phyloP scores from a whole-genome alignment of 208 protist genomes.

The Phytomonas francai region DNA sequence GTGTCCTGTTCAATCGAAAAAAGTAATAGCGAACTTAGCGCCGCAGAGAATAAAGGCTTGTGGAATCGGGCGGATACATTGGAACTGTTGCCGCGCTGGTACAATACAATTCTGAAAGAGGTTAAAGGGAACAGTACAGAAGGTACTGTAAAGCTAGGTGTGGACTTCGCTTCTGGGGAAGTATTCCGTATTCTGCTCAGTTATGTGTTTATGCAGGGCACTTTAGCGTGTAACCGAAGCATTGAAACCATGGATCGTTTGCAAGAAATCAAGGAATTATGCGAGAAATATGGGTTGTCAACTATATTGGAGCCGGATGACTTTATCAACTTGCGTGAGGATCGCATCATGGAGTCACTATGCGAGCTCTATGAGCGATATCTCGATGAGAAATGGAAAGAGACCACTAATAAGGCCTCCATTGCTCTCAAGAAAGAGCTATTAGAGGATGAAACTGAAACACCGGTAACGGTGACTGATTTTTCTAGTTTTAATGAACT shows the following conservation, averaged over 20 bases:
- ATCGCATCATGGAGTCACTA: conserved; percentile 51
- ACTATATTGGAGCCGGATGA: conserved; percentile 41
- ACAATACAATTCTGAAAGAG: conserved; percentile 32
- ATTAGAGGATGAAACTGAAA: not conserved
- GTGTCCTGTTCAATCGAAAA: not conserved
- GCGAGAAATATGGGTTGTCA: conserved; percentile 26
- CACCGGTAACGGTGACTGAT: not conserved
- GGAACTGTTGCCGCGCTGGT: conserved; percentile 50
- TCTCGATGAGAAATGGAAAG: conserved; percentile 13
- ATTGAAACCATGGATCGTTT: conserved; percentile 36
- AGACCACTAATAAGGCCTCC: not conserved
- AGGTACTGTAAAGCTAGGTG: conserved; percentile 34
- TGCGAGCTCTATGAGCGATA: conserved; percentile 36
- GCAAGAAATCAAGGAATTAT: conserved; percentile 35
- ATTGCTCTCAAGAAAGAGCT: not conserved
- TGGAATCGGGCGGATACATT: conserved; percentile 3
- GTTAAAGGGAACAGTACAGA: conserved; percentile 7
- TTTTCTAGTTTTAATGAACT: not conserved
- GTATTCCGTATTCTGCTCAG: conserved; percentile 41
- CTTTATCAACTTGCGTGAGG: conserved; percentile 54
- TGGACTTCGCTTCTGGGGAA: conserved; percentile 65
- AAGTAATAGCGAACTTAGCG: not conserved
- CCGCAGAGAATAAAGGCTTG: not conserved
- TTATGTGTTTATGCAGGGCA: conserved; percentile 39
- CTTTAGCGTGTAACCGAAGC: conserved; percentile 16